Evolutionary conservation across 1,284 basidiomycete genomes (phyloP), one percentile per base, ranked within the genome.

Genomic region (Ustilago cynodontis): DNA sequence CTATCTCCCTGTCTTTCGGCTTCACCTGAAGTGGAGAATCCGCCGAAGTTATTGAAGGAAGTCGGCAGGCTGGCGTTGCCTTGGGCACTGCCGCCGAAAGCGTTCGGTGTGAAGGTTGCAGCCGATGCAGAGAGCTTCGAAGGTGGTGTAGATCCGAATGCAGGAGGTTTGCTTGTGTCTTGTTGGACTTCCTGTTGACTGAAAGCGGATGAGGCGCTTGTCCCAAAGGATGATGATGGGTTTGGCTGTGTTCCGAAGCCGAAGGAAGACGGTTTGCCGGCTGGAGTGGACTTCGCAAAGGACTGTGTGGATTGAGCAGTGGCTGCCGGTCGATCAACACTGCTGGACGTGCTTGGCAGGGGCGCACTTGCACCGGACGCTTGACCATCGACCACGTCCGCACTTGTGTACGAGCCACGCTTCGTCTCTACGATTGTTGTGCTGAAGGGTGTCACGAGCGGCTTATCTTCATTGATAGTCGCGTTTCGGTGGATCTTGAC

Each of bases 351-450:
- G 41, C 41, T 41, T 6, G 61, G 54, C 7, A 65, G 47, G 10
- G 50, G 41, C 1, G 69, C 54, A 20, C 60, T 64, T 16, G 65
- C 76, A 14, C 70, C 66, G 5, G 76, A 75, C 31, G 75, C 76
- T 11, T 62, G 66, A 1, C 93, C 94, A 80, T 96, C 93, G 66
- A 96, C 93, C 64, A 96, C 89, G 62, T 94, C 90, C 1, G 90
- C 88, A 59, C 92, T 89, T 6, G 88, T 88, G 39, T 91, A 86
- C 4, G 88, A 88, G 0, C 89, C 90, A 35, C 91, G 88, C 79
- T 95, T 92, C 18, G 87, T 87, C 71, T 94, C 93, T 67, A 95
- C 87, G 90, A 93, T 92, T 26, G 88, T 92, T 2, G 55, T 35
- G 45, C 78, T 80, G 66, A 83, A 84, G 66, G 91, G 88, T 0